Evolutionary conservation across 345 rosid species (phyloP).

Genomic region (Reutealis trisperma): DNA sequence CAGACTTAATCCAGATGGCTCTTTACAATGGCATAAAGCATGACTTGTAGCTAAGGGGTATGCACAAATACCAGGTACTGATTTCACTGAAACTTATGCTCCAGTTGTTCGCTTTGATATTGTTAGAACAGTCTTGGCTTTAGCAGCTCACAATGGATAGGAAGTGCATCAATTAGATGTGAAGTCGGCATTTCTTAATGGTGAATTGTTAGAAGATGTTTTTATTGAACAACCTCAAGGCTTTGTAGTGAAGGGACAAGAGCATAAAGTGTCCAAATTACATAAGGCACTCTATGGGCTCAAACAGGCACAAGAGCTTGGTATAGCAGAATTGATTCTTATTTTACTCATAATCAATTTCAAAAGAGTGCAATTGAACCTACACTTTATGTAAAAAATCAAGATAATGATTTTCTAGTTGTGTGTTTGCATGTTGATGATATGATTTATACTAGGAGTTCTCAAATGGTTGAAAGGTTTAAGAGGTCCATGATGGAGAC

Average conservation of each 20-base stretch:
- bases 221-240: neutral
- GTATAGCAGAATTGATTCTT: neutral
- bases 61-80: no score
- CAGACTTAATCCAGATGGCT: no score
- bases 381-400: neutral
- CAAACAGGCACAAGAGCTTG: neutral
- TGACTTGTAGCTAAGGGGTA: no score
- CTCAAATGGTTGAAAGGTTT: neutral
- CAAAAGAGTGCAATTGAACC: neutral
- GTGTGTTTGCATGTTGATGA: constrained; percentile 4
- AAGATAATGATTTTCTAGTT: neutral
- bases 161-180: no score
- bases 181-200: neutral
- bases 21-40: no score
- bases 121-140: no score
- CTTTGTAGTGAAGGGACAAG: neutral
- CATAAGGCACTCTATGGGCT: neutral
- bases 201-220: neutral
- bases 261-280: neutral
- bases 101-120: neutral
- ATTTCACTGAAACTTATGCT: neutral
- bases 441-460: neutral
- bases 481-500: neutral
- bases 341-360: neutral
- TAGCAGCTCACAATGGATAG: no score